Base-by-base conservation (phyloP, 2,329 filamentous ascomycete species). In the Aspergillus neoniger region DNA sequence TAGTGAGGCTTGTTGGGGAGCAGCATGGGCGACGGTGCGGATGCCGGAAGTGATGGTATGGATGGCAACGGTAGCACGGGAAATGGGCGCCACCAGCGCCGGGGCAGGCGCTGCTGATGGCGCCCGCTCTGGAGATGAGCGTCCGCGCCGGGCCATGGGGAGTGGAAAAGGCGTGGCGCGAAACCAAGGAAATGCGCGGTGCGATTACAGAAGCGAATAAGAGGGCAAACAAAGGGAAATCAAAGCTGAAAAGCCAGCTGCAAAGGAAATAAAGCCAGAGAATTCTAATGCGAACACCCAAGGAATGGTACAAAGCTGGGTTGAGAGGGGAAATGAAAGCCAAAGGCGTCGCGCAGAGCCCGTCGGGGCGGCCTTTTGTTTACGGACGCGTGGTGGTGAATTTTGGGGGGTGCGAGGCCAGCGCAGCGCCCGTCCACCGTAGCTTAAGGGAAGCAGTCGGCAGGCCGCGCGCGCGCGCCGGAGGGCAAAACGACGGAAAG, bases 1-100 rank as follows among this genome's bases (percentile, higher is more conserved):
- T 68, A 77, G 74, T 32, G 41, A 19, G 41, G 41, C 41, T 44
- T 23, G 63, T 60, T 52, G 15, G 47, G 28, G 36, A 59, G 57
- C 21, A 58, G 28, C 63, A 41, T 25, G 17, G 17, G 49, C n/a
- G 2, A 41, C 19, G 47, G 51, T 44, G 32, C 23, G 55, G 36
- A 67, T 49, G 55, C 56, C 54, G 25, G 58, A 57, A 48, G 54
- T 36, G 44, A 60, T 59, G 36, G 51, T 38, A 53, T 62, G 55
- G 43, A 57, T 56, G n/a, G 56, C 59, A n/a, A 44, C 7, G n/a
- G 51, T 48, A 38, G 50, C 61, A 53, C 43, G 54, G 19, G 60
- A 49, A 21, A 62, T 52, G 38, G 59, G 57, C 23, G 61, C 55
- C 51, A 66, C 52, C n/a, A 62, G 43, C 19, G 62, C 60, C 48